These are phyloP conservation scores for Acanthamoeba healyi DNA, from an alignment of 208 protist species.

Conservation along the genomic window DNA sequence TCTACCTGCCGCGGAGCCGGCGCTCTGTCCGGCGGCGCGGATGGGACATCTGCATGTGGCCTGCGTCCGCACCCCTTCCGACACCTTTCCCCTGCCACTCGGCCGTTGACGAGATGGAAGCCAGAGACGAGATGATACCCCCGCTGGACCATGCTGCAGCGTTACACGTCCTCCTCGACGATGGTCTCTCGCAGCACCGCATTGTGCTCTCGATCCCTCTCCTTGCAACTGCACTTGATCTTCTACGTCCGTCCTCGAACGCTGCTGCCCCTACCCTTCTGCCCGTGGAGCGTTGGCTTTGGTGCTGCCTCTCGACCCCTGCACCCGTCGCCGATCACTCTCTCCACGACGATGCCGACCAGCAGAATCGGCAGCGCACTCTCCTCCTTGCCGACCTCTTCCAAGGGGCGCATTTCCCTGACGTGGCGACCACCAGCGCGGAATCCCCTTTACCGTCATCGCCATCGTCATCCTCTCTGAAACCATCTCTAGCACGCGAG, in stretches of 20 bases:
- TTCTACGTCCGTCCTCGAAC: neutral
- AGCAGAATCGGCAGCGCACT: neutral
- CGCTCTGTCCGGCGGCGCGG: neutral
- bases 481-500: neutral
- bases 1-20: neutral
- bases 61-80: neutral
- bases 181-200: neutral
- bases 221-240: neutral
- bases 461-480: too few species aligned
- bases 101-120: too few species aligned
- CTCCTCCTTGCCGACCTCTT: neutral
- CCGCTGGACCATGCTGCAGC: neutral
- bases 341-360: neutral
- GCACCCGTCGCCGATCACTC: neutral
- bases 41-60: neutral
- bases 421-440: neutral
- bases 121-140: neutral
- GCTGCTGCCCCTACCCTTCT: neutral
- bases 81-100: neutral
- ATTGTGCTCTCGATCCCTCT: neutral
- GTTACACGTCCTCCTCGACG: neutral
- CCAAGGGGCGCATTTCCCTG: neutral
- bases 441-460: neutral
- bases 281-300: constrained; percentile 19
- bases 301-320: neutral